phyloP scores from a whole-genome alignment of 75 land plant species.

The Cupressus sempervirens region DNA sequence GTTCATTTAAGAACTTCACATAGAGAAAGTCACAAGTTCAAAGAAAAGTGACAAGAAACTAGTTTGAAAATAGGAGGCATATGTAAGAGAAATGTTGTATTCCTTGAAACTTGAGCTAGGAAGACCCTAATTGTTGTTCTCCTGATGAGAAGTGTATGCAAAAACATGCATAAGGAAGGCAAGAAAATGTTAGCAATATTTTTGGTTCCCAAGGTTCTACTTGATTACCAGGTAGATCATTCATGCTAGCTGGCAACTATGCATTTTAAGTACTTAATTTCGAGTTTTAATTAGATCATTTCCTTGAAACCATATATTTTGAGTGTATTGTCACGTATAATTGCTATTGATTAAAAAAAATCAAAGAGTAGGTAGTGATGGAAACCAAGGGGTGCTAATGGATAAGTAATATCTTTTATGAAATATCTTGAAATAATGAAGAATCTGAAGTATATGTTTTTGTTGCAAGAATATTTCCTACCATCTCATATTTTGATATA shows the following conservation, averaged over 20 bases:
- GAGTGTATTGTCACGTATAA: not conserved
- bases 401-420: not conserved
- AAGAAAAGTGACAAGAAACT: too few species aligned
- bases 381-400: not conserved
- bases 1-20: too few species aligned
- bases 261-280: not conserved
- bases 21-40: too few species aligned
- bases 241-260: not conserved
- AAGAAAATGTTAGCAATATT: conserved; percentile 90
- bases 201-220: conserved; percentile 97
- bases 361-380: not conserved
- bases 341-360: not conserved
- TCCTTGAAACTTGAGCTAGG: conserved; percentile 98
- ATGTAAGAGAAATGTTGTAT: too few species aligned
- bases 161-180: conserved; percentile 47
- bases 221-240: conserved; percentile 90
- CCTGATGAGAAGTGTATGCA: conserved; percentile 66
- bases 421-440: not conserved
- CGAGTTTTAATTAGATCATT: not conserved
- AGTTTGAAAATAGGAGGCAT: too few species aligned
- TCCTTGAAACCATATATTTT: not conserved
- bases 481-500: too few species aligned
- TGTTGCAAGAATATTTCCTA: not conserved
- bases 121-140: conserved; percentile 95
- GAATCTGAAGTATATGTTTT: not conserved